Evolutionary conservation across 805 yeast species (phyloP), one percentile per base, ranked within the genome.

Genomic region (Ogataea neopini): DNA sequence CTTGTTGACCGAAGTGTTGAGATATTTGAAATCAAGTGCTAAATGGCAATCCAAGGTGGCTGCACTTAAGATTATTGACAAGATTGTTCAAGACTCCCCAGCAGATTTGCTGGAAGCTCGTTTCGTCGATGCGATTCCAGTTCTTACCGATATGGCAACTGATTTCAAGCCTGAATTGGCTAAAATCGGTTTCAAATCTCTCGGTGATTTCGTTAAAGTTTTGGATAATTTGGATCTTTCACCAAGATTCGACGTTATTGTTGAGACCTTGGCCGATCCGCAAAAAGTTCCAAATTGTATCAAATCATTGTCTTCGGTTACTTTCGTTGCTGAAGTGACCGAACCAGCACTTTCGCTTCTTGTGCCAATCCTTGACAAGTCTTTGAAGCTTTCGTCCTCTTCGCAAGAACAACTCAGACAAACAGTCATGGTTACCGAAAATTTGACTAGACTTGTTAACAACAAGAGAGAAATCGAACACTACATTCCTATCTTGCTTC

Each of bases 241-340:
- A 44, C 90, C 94, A 57, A 86, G 96, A 66, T 84, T 81, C 62
- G 91, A 89, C 54, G 67, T 84, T 45, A 89, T 92, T 65, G 86
- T 88, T 33, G 87, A 86, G 54, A 92, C 98, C 43, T 77, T 94
- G 68, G 90, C 95, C 40, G 87, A 92, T 63, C 98, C 98, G 47
- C 76, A 76, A 54, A 86, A 87, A 64, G 96, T 92, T 42, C 88
- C 96, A 48, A 84, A 80, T 50, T 90, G 96, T 69, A 88, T 92
- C 67, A 88, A 86, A 69, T 81, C 92, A 37, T 77, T 92, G 53
- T 86, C 96, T 2, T 86, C 95, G 34, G 97, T 92, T 45, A 94
- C 99, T 0, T 92, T 92, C 67, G 98, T 92, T 42, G 96, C 99
- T 40, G 99, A 94, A 73, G 99, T 92, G 53, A 94, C 97, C 13